Conservation (phyloP, 306 rosid genomes). For the Acacia acuminata region DNA sequence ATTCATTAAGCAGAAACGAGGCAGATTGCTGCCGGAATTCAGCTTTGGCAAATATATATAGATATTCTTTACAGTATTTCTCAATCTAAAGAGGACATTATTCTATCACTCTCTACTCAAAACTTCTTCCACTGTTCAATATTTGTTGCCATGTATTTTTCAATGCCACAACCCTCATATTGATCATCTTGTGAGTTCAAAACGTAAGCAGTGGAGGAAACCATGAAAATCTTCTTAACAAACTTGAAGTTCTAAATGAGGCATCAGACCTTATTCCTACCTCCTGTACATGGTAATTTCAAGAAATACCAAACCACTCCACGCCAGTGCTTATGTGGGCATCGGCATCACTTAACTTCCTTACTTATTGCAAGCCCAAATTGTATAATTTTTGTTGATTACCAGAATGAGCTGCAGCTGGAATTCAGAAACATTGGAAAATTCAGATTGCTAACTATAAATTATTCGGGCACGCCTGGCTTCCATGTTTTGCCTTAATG, state of each 20-base stretch:
- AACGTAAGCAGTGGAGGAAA: background rate
- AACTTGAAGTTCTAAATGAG: background rate
- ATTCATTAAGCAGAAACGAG: background rate
- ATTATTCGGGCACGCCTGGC: background rate
- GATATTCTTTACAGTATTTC: background rate
- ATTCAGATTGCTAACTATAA: background rate
- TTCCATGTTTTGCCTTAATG: background rate
- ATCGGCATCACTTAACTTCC: background rate
- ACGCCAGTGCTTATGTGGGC: background rate
- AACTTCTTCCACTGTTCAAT: background rate
- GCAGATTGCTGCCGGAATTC: background rate
- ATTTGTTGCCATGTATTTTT: background rate
- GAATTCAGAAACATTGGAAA: slow-evolving; percentile 11
- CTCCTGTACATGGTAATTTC: background rate
- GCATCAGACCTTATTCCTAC: background rate
- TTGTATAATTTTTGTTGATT: background rate
- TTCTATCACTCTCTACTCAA: background rate
- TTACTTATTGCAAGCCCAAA: slow-evolving; percentile 10
- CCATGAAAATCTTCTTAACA: slow-evolving; percentile 15
- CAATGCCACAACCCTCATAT: background rate
- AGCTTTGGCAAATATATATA: background rate
- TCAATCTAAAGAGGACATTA: too few relatives aligned
- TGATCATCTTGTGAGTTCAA: background rate
- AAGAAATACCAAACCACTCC: background rate
- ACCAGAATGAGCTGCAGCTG: background rate